These are phyloP conservation scores for Hansenula lynferdii DNA, from an alignment of 1,139 yeast genomes.

Conservation along the genomic window DNA sequence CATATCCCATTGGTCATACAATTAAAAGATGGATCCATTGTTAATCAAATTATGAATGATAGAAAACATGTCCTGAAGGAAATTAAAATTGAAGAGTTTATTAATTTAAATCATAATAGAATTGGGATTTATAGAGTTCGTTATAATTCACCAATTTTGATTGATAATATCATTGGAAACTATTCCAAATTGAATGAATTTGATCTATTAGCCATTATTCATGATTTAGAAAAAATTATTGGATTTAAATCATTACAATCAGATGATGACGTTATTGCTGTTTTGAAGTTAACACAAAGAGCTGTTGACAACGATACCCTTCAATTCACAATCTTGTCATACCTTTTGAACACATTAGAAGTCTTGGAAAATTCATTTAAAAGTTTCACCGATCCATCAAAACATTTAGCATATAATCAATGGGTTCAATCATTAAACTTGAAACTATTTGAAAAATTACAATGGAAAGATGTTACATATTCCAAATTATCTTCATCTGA, in stretches of 20 bases:
- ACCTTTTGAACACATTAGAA: conserved; percentile 21
- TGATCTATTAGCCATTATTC: conserved; percentile 26
- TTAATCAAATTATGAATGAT: conserved; percentile 44
- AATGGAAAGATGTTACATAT: conserved; percentile 19
- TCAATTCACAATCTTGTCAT: conserved; percentile 21
- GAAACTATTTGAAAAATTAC: conserved; percentile 17
- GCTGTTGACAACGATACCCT: conserved; percentile 14
- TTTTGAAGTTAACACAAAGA: conserved; percentile 18
- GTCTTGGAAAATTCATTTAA: conserved; percentile 18
- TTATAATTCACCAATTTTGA: conserved; percentile 25
- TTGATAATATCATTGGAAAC: conserved; percentile 26
- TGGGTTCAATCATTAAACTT: conserved; percentile 22
- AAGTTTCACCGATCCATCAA: conserved; percentile 7
- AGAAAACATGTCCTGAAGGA: conserved; percentile 35
- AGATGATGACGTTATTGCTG: conserved; percentile 22
- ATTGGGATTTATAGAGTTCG: conserved; percentile 42
- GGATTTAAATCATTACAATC: conserved; percentile 24
- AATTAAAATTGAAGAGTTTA: conserved; percentile 24
- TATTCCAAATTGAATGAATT: conserved; percentile 21
- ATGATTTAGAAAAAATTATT: conserved; percentile 26
- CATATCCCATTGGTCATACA: conserved; percentile 47
- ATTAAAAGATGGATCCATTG: conserved; percentile 31
- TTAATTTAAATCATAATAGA: conserved; percentile 40
- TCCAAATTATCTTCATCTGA: conserved; percentile 27
- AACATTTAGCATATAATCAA: conserved; percentile 20